Conservation (phyloP, 257 asterid species). For the Solanum corneliomulleri region DNA sequence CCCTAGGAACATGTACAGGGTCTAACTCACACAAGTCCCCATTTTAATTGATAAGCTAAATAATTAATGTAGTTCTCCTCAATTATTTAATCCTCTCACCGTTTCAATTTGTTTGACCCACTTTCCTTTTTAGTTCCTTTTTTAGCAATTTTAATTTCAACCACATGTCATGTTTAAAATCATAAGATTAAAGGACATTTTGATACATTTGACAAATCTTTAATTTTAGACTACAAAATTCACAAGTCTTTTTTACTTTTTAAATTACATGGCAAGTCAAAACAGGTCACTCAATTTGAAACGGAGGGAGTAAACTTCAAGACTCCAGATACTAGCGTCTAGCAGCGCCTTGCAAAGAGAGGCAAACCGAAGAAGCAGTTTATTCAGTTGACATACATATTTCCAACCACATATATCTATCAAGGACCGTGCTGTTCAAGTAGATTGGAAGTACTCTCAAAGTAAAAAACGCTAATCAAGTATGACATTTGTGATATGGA, state of each 20-base stretch:
- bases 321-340: not conserved
- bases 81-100: not conserved
- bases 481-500: not conserved
- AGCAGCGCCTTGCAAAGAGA: not conserved
- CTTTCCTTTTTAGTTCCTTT: not conserved
- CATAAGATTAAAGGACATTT: not conserved
- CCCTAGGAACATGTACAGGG: not conserved
- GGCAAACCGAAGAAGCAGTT: not conserved
- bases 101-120: not conserved
- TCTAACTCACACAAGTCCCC: not conserved
- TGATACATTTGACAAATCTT: not conserved
- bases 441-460: not conserved
- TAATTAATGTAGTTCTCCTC: not conserved
- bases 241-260: not conserved
- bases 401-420: not conserved
- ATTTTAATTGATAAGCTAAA: not conserved
- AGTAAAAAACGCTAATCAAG: not conserved
- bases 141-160: not conserved
- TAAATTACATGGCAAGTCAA: not conserved
- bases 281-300: not conserved
- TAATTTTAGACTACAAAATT: not conserved
- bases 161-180: not conserved
- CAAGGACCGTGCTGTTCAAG: not conserved
- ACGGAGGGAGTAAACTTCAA: not conserved
- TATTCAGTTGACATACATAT: not conserved